Evolutionary conservation across 2,329 filamentous ascomycete genomes (phyloP).

Genomic region (Fusarium acutatum): DNA sequence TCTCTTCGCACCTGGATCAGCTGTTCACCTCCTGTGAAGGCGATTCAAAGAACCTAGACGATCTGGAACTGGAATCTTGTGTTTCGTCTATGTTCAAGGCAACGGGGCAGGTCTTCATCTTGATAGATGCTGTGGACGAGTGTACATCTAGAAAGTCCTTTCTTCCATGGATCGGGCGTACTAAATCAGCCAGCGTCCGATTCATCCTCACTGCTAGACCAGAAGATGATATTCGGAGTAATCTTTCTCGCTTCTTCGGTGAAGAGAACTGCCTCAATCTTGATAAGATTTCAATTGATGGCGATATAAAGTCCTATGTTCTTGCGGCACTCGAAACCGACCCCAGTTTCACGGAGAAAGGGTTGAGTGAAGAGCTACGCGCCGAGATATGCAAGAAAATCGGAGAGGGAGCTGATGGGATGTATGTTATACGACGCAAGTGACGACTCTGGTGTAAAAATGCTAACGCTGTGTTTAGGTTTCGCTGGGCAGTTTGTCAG

Average conservation of each 20-base stretch:
- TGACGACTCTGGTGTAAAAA: too few species aligned
- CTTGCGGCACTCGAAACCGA: rapidly evolving
- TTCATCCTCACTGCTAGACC: rapidly evolving
- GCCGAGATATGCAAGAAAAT: neutral
- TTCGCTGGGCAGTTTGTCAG: neutral
- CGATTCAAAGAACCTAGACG: too few species aligned
- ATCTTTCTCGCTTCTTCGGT: rapidly evolving
- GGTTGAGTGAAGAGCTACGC: neutral
- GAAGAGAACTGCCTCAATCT: rapidly evolving
- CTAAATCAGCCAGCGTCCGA: too few species aligned
- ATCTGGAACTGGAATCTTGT: rapidly evolving
- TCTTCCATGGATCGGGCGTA: neutral
- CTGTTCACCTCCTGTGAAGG: too few species aligned
- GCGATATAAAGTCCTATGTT: neutral
- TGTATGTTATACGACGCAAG: too few species aligned
- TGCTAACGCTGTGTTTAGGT: neutral
- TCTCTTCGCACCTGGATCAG: too few species aligned
- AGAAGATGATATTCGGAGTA: rapidly evolving
- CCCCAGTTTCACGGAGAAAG: neutral
- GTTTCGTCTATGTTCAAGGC: too few species aligned
- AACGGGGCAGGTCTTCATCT: too few species aligned
- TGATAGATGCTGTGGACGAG: neutral
- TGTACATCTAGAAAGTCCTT: neutral
- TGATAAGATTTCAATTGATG: too few species aligned
- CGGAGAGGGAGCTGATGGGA: conserved; percentile 39